Base-by-base conservation (phyloP, 2,329 filamentous ascomycete species). In the Rutstroemia sp. region DNA sequence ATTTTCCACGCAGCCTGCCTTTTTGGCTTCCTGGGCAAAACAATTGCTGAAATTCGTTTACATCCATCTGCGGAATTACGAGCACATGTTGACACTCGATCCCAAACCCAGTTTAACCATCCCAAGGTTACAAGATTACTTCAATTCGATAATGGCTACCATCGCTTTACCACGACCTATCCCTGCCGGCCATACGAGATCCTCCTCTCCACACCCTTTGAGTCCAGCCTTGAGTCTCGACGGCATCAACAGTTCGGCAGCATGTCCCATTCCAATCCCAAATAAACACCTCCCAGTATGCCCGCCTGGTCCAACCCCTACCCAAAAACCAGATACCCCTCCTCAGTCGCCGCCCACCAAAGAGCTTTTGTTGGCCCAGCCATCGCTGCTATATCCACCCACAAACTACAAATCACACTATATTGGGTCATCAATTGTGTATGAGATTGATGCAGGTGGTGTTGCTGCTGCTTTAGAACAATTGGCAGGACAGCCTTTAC, bases 271-370 rank as follows among this genome's bases (percentile, higher is more conserved):
- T 17, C 75, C 87, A 6, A 77, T 94, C 23, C 89, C 91, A 9
- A 96, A 95, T 73, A 95, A 94, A 72, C 90, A 96, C 72, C 78
- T 96, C 23, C 91, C 92, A n/a, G 76, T 86, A 64, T 96, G 90
- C 72, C 87, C 90, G n/a, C 83, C 91, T 1, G 91, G 91, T 1
- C 86, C 89, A 60, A 82, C 75, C 62, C 76, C 70, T 48, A 73
- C 71, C 54, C 76, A 76, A 65, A 78, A 77, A 58, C 77, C 80
- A 48, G 78, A 80, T 64, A 84, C 84, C 34, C 83, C 84, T 49
- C 83, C 83, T 7, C 77, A 82, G 16, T 90, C 89, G 23, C 87
- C 83, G 3, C 78, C 78, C 1, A 70, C 83, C 14, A 79, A 80
- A 51, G 77, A 80, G 57, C 74, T 78, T 53, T 74, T 73, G 44